Conservation (phyloP, 805 yeast species). For the Pichia pseudocactophila region DNA sequence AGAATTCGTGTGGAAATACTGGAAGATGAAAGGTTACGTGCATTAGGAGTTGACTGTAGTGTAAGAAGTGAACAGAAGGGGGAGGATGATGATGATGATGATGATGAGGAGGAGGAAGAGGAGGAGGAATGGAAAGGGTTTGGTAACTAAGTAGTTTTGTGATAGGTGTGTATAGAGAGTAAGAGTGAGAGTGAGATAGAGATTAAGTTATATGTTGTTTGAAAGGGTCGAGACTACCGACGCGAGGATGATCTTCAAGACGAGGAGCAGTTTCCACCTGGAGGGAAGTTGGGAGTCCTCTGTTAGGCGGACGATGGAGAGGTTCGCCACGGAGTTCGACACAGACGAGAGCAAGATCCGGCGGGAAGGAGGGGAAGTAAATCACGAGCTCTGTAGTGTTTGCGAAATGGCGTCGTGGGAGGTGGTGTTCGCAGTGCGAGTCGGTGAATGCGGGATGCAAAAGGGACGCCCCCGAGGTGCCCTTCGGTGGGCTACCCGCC, state of each 20-base stretch:
- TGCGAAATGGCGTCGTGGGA: background rate
- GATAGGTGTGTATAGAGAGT: background rate
- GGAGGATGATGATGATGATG: too few relatives aligned
- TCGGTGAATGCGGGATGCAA: background rate
- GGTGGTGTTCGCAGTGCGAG: background rate
- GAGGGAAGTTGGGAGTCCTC: background rate
- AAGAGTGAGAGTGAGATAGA: background rate
- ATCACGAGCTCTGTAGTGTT: background rate
- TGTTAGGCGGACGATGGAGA: background rate
- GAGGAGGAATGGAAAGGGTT: slow-evolving; percentile 17
- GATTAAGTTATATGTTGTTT: background rate
- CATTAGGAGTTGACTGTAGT: slow-evolving; percentile 48
- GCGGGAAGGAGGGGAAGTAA: background rate
- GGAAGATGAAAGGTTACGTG: slow-evolving; percentile 49
- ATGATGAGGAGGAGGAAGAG: slow-evolving; percentile 18
- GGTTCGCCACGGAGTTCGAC: background rate
- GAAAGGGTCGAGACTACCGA: background rate
- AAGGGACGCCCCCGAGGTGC: background rate
- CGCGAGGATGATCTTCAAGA: background rate
- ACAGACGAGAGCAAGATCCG: background rate
- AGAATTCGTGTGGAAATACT: slow-evolving; percentile 61
- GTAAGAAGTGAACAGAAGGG: slow-evolving; percentile 14
- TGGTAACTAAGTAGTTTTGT: slow-evolving; percentile 6
- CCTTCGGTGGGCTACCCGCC: background rate
- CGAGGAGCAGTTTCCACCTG: background rate